These are phyloP conservation scores for Aspergillus hancockii DNA, from an alignment of 495 filamentous ascomycete genomes.

Conservation along the genomic window DNA sequence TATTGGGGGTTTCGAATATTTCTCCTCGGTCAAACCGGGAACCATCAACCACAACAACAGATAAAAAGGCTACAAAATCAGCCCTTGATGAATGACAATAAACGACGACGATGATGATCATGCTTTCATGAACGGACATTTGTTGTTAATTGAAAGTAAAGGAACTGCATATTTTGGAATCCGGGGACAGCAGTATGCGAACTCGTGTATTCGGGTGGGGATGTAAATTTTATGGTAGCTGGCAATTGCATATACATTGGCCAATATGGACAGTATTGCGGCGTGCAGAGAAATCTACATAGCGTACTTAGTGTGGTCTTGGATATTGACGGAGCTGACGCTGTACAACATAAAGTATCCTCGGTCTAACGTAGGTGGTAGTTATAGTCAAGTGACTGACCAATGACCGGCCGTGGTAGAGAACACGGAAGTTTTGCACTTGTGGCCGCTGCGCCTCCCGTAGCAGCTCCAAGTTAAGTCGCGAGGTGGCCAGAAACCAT, in stretches of 20 bases:
- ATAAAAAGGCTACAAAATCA: conserved; percentile 2
- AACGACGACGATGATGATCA: conserved; percentile 8
- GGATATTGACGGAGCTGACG: neutral
- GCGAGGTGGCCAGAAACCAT: conserved; percentile 36
- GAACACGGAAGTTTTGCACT: conserved; percentile 31
- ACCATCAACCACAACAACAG: neutral
- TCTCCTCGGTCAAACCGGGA: neutral
- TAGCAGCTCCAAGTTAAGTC: conserved; percentile 29
- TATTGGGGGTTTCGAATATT: neutral
- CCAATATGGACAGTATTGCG: no score
- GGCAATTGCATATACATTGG: no score
- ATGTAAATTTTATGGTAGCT: no score
- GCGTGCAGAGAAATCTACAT: no score
- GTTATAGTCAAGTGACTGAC: no score
- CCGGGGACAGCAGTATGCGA: no score
- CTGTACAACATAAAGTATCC: neutral
- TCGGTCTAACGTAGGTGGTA: no score
- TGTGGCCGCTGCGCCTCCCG: conserved; percentile 39
- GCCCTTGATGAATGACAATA: conserved; percentile 4
- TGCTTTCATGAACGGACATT: conserved; percentile 4
- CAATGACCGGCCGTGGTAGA: conserved; percentile 4
- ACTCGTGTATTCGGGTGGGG: no score
- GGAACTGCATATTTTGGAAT: no score
- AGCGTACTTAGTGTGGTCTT: no score
- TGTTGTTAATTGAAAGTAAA: neutral